These are phyloP conservation scores for Marvania coccoides DNA, from an alignment of 139 green algal genomes.

Conservation along the genomic window DNA sequence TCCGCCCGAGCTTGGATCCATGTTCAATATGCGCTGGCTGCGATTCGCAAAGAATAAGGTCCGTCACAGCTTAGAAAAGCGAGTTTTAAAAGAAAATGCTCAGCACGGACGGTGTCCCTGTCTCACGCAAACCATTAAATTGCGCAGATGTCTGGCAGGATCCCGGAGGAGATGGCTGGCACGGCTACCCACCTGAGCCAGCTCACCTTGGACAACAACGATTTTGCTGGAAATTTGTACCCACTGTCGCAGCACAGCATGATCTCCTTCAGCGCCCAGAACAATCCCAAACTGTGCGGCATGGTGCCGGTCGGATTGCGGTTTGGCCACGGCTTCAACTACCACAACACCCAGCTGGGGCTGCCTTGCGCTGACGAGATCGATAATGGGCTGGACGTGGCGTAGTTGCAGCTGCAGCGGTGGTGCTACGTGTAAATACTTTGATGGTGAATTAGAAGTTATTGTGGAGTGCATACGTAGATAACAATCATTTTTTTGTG, in stretches of 20 bases:
- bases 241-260: conserved; percentile 11
- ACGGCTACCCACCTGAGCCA: not conserved
- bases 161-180: not conserved
- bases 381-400: not conserved
- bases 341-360: conserved; percentile 22
- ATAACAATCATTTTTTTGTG: not conserved
- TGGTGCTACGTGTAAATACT: too few species aligned
- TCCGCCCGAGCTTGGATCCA: conserved; percentile 11
- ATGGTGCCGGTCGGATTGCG: conserved; percentile 35
- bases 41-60: conserved; percentile 18
- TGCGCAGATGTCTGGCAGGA: conserved; percentile 8
- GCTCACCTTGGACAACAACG: conserved; percentile 15
- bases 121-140: not conserved
- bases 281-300: conserved; percentile 39
- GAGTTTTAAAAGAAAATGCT: too few species aligned
- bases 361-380: conserved; percentile 34
- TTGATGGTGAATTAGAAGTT: not conserved
- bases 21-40: conserved; percentile 10
- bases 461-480: not conserved
- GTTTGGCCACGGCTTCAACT: conserved; percentile 39
- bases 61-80: too few species aligned
- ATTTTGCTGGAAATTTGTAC: conserved; percentile 32
- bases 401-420: too few species aligned
- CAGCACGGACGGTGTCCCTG: not conserved
- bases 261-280: conserved; percentile 1